A percentile compares a stretch with the other conserved stretches of the same genome.
Conservation (phyloP, 2,329 filamentous ascomycete genomes). For the Arthrobotrys megalospora region DNA sequence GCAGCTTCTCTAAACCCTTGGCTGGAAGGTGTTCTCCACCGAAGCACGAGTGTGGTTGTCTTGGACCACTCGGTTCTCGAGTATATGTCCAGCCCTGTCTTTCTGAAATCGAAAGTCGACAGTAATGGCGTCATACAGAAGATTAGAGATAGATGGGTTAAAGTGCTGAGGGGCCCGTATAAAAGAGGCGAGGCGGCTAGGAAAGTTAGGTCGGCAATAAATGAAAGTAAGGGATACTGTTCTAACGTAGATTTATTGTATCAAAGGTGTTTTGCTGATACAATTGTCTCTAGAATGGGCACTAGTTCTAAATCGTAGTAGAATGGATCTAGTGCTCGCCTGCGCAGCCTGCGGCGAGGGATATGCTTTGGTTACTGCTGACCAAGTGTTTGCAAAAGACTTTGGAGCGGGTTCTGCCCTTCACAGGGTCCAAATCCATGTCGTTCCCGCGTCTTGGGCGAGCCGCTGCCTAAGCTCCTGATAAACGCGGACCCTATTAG, state of each 20-base stretch:
- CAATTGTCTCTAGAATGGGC: conserved; percentile 1
- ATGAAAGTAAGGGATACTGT: background rate
- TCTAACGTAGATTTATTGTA: background rate
- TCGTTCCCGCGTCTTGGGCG: background rate
- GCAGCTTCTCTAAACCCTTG: conserved; percentile 7
- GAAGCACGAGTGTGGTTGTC: conserved; percentile 3
- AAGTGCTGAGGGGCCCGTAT: background rate
- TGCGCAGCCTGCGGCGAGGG: background rate
- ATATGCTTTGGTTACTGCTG: conserved; percentile 11
- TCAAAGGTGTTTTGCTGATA: conserved; percentile 5
- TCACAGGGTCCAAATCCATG: background rate
- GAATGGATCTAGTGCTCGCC: conserved; percentile 2
- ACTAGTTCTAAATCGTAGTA: background rate
- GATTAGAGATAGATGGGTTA: background rate
- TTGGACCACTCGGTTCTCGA: conserved; percentile 10
- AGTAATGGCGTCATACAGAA: background rate
- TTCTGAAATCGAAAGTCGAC: conserved; percentile 4
- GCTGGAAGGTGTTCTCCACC: background rate
- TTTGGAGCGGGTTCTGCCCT: background rate
- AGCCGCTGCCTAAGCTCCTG: too few relatives aligned
- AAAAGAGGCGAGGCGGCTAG: background rate
- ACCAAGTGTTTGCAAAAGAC: conserved; percentile 2
- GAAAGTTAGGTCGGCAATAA: background rate
- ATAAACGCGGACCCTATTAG: too few relatives aligned
- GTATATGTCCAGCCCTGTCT: conserved; percentile 1